phyloP scores from a whole-genome alignment of 306 rosid genomes.

The Spatholobus suberectus region DNA sequence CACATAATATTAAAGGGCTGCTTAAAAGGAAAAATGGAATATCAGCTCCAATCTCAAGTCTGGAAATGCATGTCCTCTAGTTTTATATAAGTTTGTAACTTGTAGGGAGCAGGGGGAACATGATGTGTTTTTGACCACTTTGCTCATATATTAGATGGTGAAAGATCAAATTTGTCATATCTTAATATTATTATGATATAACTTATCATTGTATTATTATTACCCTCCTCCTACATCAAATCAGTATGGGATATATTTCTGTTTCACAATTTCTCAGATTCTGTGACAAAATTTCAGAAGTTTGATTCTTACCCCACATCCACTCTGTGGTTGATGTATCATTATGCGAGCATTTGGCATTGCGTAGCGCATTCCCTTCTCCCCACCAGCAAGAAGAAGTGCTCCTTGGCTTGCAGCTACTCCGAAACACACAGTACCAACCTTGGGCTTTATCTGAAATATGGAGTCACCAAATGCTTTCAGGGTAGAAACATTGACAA shows the following conservation, averaged over 20 bases:
- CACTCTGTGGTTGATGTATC: slow-evolving; percentile 98
- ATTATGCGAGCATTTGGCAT: slow-evolving; percentile 98
- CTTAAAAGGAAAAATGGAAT: not conserved
- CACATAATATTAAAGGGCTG: not conserved
- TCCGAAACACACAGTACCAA: slow-evolving; percentile 92
- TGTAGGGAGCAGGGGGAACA: not conserved
- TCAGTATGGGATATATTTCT: slow-evolving; percentile 13
- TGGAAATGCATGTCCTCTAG: slow-evolving; percentile 14
- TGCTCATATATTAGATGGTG: not conserved
- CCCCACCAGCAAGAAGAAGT: slow-evolving; percentile 98
- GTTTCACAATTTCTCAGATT: slow-evolving; percentile 11
- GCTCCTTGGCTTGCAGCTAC: slow-evolving; percentile 99
- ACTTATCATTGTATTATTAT: not conserved
- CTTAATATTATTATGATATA: not conserved
- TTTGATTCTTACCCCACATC: slow-evolving; percentile 75
- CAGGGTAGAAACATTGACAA: slow-evolving; percentile 18
- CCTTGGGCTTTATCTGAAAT: slow-evolving; percentile 95
- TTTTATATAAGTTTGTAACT: not conserved
- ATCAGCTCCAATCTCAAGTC: slow-evolving; percentile 2
- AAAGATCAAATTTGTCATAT: not conserved
- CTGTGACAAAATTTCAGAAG: slow-evolving; percentile 27
- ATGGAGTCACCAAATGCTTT: slow-evolving; percentile 33
- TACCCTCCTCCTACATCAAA: slow-evolving; percentile 3
- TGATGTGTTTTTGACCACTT: not conserved
- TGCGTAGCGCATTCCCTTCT: slow-evolving; percentile 95